These are phyloP conservation scores for Nemania bipapillata DNA, from an alignment of 2,329 filamentous ascomycete species.

Conservation along the genomic window DNA sequence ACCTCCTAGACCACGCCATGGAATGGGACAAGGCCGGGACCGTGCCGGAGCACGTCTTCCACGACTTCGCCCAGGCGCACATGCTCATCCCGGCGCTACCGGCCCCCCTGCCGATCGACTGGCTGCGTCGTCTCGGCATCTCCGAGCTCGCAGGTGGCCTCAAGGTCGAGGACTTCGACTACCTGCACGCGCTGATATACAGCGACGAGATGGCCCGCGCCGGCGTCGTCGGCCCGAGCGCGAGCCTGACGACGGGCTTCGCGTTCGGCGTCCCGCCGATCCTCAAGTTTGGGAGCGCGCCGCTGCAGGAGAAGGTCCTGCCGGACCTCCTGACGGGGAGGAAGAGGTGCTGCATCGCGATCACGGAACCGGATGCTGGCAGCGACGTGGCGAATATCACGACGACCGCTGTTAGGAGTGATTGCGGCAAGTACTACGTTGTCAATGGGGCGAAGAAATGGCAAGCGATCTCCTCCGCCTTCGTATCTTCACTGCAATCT, in stretches of 20 bases:
- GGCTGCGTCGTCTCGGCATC: constrained; percentile 73
- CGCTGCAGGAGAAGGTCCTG: constrained; percentile 84
- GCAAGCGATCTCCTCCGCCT: no score
- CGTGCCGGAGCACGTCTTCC: constrained; percentile 72
- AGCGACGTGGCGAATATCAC: constrained; percentile 94
- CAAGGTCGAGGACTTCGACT: constrained; percentile 78
- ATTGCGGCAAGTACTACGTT: constrained; percentile 98
- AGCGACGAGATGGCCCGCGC: constrained; percentile 93
- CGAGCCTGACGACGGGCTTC: constrained; percentile 96
- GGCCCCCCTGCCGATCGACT: constrained; percentile 73
- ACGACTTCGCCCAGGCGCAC: constrained; percentile 70
- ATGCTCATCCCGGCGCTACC: constrained; percentile 78
- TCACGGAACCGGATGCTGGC: constrained; percentile 95
- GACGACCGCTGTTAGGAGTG: constrained; percentile 92
- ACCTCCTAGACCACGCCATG: constrained; percentile 70
- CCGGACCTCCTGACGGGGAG: constrained; percentile 89
- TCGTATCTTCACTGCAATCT: no score
- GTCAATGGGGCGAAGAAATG: constrained; percentile 99
- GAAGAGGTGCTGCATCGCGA: constrained; percentile 96
- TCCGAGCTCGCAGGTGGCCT: constrained; percentile 72
- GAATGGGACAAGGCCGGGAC: constrained; percentile 76
- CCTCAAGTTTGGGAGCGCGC: constrained; percentile 89
- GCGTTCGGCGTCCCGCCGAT: constrained; percentile 93
- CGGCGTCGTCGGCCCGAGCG: constrained; percentile 91
- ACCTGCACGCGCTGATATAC: constrained; percentile 88